These are phyloP conservation scores for Tetrapisispora iriomotensis DNA, from an alignment of 805 yeast genomes.

Conservation along the genomic window DNA sequence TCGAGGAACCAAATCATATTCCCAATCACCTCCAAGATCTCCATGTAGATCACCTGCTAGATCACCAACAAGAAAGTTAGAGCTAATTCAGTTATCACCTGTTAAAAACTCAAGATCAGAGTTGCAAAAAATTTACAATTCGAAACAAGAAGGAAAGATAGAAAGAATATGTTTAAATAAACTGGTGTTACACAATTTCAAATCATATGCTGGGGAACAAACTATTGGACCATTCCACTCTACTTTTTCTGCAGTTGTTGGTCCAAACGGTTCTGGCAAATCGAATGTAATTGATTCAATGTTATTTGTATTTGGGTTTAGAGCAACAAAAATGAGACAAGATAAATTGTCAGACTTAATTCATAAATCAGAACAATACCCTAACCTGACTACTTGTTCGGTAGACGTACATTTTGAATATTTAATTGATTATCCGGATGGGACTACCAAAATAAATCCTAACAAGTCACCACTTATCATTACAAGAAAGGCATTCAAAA, in stretches of 20 bases:
- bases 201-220: constrained; percentile 91
- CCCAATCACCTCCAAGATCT: constrained; percentile 22
- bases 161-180: constrained; percentile 63
- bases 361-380: constrained; percentile 74
- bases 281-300: constrained; percentile 95
- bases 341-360: constrained; percentile 86
- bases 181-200: constrained; percentile 73
- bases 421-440: constrained; percentile 52
- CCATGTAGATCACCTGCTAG: constrained; percentile 28
- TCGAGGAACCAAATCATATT: constrained; percentile 21
- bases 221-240: constrained; percentile 90
- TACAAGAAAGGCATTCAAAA: constrained; percentile 68
- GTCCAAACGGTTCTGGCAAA: constrained; percentile 97
- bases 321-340: constrained; percentile 95
- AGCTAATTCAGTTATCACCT: constrained; percentile 35
- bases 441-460: constrained; percentile 38
- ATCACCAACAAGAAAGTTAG: constrained; percentile 33
- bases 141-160: constrained; percentile 29
- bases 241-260: constrained; percentile 93
- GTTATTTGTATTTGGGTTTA: constrained; percentile 91
- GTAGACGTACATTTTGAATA: constrained; percentile 85
- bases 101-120: constrained; percentile 29
- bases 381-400: constrained; percentile 61
- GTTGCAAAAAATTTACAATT: constrained; percentile 20
- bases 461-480: constrained; percentile 53